These are phyloP conservation scores for Saccharum spontaneum DNA, from an alignment of 176 grass and related monocot species.

Conservation along the genomic window DNA sequence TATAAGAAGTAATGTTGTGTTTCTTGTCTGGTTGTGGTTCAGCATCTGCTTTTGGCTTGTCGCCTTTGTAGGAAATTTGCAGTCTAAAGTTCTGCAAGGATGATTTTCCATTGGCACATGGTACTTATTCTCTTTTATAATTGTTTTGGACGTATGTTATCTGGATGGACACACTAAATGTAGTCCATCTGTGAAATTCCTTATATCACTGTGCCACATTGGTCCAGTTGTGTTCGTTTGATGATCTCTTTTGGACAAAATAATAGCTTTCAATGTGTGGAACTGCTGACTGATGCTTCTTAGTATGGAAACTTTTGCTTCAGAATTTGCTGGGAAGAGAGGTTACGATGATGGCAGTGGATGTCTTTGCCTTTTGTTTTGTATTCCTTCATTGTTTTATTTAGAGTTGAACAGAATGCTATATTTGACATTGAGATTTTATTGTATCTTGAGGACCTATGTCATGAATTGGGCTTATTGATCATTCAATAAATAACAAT, in stretches of 20 bases:
- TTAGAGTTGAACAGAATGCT: neutral
- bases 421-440: neutral
- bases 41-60: neutral
- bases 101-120: conserved; percentile 2
- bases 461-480: neutral
- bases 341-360: neutral
- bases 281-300: neutral
- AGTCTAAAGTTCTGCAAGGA: neutral
- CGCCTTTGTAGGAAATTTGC: neutral
- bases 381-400: neutral
- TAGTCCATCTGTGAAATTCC: neutral
- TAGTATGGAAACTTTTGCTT: neutral
- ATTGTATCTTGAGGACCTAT: neutral
- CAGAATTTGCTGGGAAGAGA: neutral
- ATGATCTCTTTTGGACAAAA: neutral
- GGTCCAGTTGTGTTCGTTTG: neutral
- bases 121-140: conserved; percentile 3
- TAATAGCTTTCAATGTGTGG: neutral
- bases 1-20: neutral
- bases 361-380: neutral
- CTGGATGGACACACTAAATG: neutral
- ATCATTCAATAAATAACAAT: neutral
- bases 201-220: neutral
- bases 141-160: conserved; percentile 1
- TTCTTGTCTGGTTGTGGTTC: neutral